Base-by-base conservation (phyloP, 176 grass and related monocot species). In the Saccharum spontaneum region DNA sequence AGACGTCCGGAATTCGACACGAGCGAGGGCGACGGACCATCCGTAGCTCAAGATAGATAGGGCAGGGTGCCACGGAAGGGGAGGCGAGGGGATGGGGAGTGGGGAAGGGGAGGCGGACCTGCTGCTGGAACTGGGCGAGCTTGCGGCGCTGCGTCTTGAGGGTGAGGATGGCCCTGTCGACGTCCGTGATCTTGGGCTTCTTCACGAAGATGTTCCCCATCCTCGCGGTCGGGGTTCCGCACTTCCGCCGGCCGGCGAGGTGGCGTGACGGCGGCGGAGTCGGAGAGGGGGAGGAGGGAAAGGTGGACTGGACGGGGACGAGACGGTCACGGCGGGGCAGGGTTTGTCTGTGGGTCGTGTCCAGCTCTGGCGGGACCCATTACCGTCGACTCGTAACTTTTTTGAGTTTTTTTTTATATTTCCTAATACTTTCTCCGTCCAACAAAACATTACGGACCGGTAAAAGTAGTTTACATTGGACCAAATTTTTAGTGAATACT, bases 181-280 rank as follows among this genome's bases (percentile, higher is more conserved):
- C 97, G 22, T 99, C 97, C 38, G 97, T 96, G 84, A 99, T 90
- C 88, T 99, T 99, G 23, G 91, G 94, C 82, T 99, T 96, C 97
- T 99, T 99, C 91, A 88, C 90, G 86, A 99, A 96, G 26, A 99
- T 72, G 90, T 99, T 99, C 86, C 97, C 97, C 97, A 99, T 99
- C 79, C 81, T 82, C 28, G 24, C 24, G 40, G 1, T 8, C 4
- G 23, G 15, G 1, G 15, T 39, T 13, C 5, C 28, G 28, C 28
- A 28, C 28, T 36, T 16, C 15, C 73, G 73, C 83, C 73, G 72
- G 14, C 73, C 48, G 66, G 64, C 82, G 69, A 57, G 77, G 82
- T 48, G 49, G 36, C 77, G 64, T 69, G 57, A 14, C 55, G 69
- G 24, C 82, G 77, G 84, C 84, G 72, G 57, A 77, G 28, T 23